These are phyloP conservation scores for Dictyostelium capitatum DNA, from an alignment of 78 protist genomes.

Conservation along the genomic window DNA sequence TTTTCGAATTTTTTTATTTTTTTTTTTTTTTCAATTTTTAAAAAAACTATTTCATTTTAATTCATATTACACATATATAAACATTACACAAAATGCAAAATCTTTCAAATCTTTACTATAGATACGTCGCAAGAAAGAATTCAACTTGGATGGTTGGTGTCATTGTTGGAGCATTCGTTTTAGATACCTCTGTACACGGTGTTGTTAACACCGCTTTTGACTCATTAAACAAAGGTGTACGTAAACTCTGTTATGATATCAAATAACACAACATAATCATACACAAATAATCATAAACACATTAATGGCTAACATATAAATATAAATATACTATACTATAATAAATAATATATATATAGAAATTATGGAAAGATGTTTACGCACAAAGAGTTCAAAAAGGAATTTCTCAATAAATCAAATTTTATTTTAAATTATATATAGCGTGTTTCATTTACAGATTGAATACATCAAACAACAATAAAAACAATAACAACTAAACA, in stretches of 20 bases:
- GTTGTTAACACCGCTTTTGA: conserved; percentile 20
- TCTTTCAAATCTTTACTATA: conserved; percentile 6
- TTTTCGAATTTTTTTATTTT: conserved; percentile 4
- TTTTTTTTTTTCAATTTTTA: conserved; percentile 15
- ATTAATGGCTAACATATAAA: not conserved
- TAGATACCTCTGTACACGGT: conserved; percentile 52
- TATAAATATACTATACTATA: not conserved
- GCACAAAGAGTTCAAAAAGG: conserved; percentile 59
- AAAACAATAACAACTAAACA: not conserved
- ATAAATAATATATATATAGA: not conserved
- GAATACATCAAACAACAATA: too few relatives aligned
- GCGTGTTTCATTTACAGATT: too few relatives aligned
- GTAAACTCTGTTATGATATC: not conserved
- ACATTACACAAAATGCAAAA: not conserved
- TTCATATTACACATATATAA: not conserved
- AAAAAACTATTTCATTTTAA: not conserved
- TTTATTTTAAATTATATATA: too few relatives aligned
- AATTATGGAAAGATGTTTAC: conserved; percentile 74
- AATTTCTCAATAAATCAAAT: conserved; percentile 51
- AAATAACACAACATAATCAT: not conserved
- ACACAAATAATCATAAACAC: not conserved
- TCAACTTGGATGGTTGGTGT: conserved; percentile 54
- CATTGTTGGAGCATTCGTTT: conserved; percentile 48
- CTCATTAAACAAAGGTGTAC: conserved; percentile 43
- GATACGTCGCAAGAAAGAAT: conserved; percentile 26